phyloP scores from a whole-genome alignment of 768 basidiomycete genomes.

The Kwoniella heveanensis region DNA sequence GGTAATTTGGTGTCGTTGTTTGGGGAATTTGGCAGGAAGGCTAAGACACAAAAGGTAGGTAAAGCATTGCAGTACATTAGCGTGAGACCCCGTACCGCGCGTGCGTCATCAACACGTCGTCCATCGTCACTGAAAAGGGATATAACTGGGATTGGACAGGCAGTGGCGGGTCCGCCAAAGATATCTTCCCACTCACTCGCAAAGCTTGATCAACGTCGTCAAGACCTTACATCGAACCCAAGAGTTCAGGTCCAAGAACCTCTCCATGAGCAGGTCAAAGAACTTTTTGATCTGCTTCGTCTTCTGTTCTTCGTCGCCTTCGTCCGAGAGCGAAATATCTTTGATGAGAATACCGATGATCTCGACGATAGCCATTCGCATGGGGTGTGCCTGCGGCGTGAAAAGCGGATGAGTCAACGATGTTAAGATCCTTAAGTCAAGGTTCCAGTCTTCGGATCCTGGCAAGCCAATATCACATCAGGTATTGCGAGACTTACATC shows the following conservation, averaged over 20 bases:
- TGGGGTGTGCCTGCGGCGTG: constrained; percentile 76
- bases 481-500: constrained; percentile 67
- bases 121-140: background rate
- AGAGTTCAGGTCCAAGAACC: constrained; percentile 82
- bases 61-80: background rate
- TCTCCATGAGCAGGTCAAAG: constrained; percentile 80
- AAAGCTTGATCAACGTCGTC: constrained; percentile 71
- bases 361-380: constrained; percentile 93
- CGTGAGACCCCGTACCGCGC: no score
- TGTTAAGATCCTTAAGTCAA: no score
- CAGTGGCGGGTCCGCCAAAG: no score
- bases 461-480: no score
- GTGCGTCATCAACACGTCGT: background rate
- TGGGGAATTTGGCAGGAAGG: constrained; percentile 76
- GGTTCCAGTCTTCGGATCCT: no score
- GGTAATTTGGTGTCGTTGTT: constrained; percentile 76
- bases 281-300: constrained; percentile 70
- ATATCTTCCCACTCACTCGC: constrained; percentile 66
- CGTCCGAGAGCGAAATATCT: constrained; percentile 68
- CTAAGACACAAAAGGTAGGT: constrained; percentile 36
- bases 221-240: constrained; percentile 92
- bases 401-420: no score
- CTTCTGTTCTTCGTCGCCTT: constrained; percentile 62
- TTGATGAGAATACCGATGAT: constrained; percentile 80
- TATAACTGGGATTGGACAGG: no score